phyloP scores from a whole-genome alignment of 176 grass and related monocot species.

The Cenchrus fungigraminus region DNA sequence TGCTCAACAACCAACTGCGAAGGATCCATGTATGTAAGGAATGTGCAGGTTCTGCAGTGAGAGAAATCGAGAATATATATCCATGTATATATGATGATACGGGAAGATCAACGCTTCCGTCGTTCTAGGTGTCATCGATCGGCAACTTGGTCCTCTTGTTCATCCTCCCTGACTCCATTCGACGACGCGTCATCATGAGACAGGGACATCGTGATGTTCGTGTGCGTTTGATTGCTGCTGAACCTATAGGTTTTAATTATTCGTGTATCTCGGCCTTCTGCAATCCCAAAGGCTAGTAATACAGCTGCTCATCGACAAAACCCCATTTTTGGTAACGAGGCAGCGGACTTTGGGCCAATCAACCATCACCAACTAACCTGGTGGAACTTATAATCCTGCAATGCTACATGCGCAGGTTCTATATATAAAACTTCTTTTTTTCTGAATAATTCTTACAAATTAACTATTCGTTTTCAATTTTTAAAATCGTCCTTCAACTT shows the following conservation, averaged over 20 bases:
- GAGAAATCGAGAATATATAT: neutral
- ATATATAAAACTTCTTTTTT: neutral
- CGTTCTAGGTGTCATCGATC: neutral
- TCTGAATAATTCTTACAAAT: neutral
- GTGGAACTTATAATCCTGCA: neutral
- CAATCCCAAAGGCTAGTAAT: constrained; percentile 37
- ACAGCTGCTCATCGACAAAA: constrained; percentile 11
- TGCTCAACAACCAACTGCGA: constrained; percentile 36
- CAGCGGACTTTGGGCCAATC: constrained; percentile 13
- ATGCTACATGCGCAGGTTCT: neutral
- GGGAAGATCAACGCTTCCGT: neutral
- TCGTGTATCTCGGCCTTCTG: constrained; percentile 34
- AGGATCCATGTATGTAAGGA: constrained; percentile 24
- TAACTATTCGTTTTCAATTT: neutral
- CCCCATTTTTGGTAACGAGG: constrained; percentile 24
- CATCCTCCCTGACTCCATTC: neutral
- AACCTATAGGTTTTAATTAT: constrained; percentile 23
- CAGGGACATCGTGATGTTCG: constrained; percentile 8
- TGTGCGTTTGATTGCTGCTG: constrained; percentile 30
- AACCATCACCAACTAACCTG: neutral
- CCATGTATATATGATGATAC: neutral
- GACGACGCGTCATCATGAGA: constrained; percentile 22
- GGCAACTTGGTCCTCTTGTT: neutral
- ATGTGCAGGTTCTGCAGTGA: neutral
- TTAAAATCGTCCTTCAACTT: neutral